Base-by-base conservation (phyloP, 2,329 filamentous ascomycete species). In the Zopfia rhizophila region DNA sequence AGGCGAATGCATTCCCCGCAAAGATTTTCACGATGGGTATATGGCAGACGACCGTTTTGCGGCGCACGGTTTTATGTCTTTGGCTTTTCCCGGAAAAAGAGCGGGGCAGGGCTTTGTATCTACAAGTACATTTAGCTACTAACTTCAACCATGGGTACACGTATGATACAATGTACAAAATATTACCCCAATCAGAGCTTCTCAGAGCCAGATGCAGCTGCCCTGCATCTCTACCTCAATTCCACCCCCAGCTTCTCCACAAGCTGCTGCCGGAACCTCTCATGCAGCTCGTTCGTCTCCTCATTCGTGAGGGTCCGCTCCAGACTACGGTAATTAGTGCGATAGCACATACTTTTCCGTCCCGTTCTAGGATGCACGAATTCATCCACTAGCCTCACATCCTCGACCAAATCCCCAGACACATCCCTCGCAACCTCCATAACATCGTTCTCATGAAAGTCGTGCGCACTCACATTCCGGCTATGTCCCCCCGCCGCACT, bases 361-460 rank as follows among this genome's bases (percentile, higher is more conserved):
- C 87, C 86, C 14, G 89, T 92, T 75, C 89, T 91, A 25, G 92
- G 91, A 72, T 97, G 91, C 35, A 83, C 85, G 71, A 97, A 99
- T 68, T 90, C 83, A 72, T 97, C 94, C 39, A 90, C 84, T 19
- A 95, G 78, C 51, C 78, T 80, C 38, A 97, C 93, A 69, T 96
- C 91, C 74, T 99, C 94, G 24, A 94, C 91, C 16, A 86, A 74
- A 69, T 96, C 89, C 38, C 91, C 92, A 7, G 85, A 90, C 33
- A 93, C 80, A 58, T 86, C 86, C 56, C 94, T 86, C 13, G 97
- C 89, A 45, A 97, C 82, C 74, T 97, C 94, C 93, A 97, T 97
- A 38, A 97, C 79, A 72, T 99, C 94, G 73, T 97, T 97, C 70
- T 95, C 92, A 70, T 97, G 93, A 67, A 96, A 91, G 8, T 70